Percentiles rank a stretch among this genome's conserved stretches.
Conservation (phyloP, 2,329 filamentous ascomycete species). For the Neonectria faginata region DNA sequence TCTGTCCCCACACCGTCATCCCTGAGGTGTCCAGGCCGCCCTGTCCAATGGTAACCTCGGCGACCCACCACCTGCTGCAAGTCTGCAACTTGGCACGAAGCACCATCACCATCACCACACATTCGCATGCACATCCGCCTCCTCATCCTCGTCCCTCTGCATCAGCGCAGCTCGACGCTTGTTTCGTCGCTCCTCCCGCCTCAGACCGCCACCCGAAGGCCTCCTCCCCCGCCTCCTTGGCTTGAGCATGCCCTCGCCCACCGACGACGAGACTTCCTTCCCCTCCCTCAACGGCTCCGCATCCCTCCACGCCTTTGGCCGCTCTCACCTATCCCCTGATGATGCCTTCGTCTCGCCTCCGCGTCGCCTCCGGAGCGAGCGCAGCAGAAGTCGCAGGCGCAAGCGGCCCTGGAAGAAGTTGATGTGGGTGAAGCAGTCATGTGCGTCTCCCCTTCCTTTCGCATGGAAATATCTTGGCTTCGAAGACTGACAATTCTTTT, state of each 20-base stretch:
- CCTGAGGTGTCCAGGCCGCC: too few species aligned
- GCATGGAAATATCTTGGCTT: neutral
- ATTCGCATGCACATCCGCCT: constrained; percentile 15
- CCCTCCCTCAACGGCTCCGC: constrained; percentile 48
- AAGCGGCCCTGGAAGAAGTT: constrained; percentile 92
- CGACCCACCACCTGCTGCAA: constrained; percentile 13
- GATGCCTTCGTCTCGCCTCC: constrained; percentile 82
- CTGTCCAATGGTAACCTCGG: constrained; percentile 1
- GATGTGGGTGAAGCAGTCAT: constrained; percentile 95
- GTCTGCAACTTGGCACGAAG: constrained; percentile 11
- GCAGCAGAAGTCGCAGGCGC: constrained; percentile 74
- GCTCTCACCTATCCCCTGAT: constrained; percentile 81
- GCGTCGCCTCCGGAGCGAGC: constrained; percentile 63
- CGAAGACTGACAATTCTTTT: constrained; percentile 21
- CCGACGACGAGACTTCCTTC: constrained; percentile 54
- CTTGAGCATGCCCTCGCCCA: constrained; percentile 52
- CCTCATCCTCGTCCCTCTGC: constrained; percentile 12
- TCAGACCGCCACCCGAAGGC: neutral
- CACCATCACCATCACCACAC: too few species aligned
- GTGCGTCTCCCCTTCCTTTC: constrained; percentile 46
- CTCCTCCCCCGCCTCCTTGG: neutral
- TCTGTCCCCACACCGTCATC: constrained; percentile 1
- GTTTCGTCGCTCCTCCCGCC: constrained; percentile 11
- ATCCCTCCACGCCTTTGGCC: constrained; percentile 58
- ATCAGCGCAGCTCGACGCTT: constrained; percentile 15